phyloP scores from a whole-genome alignment of 805 yeast species.

The Komagataella ulmi region DNA sequence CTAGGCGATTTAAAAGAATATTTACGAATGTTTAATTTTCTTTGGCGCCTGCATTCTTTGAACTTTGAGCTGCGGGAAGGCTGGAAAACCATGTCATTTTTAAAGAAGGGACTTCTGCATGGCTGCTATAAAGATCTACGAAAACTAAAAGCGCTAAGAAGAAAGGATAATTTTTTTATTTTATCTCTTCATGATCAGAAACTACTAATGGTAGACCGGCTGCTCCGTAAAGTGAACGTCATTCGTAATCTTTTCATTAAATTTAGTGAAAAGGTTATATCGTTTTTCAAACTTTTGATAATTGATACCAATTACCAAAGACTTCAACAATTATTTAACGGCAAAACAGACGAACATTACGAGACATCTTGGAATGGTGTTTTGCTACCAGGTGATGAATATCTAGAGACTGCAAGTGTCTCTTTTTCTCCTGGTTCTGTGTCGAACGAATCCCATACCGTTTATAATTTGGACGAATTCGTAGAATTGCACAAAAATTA shows the following conservation, averaged over 20 bases:
- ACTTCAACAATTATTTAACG: constrained; percentile 13
- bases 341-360: constrained; percentile 5
- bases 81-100: constrained; percentile 27
- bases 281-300: constrained; percentile 30
- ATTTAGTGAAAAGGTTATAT: constrained; percentile 25
- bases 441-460: constrained; percentile 8
- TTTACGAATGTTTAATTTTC: constrained; percentile 67
- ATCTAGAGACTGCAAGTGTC: not conserved
- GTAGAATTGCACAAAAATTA: constrained; percentile 19
- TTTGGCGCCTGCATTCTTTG: constrained; percentile 67
- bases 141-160: constrained; percentile 6
- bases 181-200: constrained; percentile 6
- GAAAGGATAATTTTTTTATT: constrained; percentile 3
- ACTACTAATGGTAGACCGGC: constrained; percentile 10
- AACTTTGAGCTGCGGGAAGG: constrained; percentile 32
- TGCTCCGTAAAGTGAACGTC: constrained; percentile 19
- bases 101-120: constrained; percentile 13
- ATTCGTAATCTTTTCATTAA: constrained; percentile 25
- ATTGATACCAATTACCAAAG: constrained; percentile 24
- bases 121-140: constrained; percentile 6
- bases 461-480: constrained; percentile 37
- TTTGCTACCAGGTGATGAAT: not conserved
- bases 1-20: constrained; percentile 50
- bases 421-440: not conserved
- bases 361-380: constrained; percentile 4